These are phyloP conservation scores for Helotiales sp. DNA, from an alignment of 2,329 filamentous ascomycete species.

Conservation along the genomic window DNA sequence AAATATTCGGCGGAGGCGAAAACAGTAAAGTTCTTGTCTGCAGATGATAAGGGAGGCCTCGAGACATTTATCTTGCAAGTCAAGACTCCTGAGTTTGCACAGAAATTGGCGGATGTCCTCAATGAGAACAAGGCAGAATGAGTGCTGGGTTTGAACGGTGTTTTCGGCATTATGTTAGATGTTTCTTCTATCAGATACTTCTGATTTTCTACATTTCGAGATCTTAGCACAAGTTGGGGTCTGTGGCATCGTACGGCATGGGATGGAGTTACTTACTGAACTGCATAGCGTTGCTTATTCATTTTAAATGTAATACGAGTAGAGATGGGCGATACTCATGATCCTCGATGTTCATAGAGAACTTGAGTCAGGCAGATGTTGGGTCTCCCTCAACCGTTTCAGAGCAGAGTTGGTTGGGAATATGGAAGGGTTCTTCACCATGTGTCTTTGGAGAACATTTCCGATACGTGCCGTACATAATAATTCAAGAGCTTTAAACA, in stretches of 20 bases:
- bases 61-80: slow-evolving; percentile 73
- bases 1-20: slow-evolving; percentile 63
- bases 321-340: not conserved
- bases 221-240: not conserved
- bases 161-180: not conserved
- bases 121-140: slow-evolving; percentile 48
- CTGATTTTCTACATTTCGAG: not conserved
- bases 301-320: slow-evolving; percentile 18
- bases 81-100: slow-evolving; percentile 55
- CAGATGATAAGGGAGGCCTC: slow-evolving; percentile 57
- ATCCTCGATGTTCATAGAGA: not conserved
- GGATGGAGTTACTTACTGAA: slow-evolving; percentile 10
- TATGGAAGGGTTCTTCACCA: not conserved
- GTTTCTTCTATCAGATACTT: not conserved
- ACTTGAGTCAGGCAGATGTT: not conserved
- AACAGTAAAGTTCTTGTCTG: slow-evolving; percentile 58
- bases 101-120: slow-evolving; percentile 44
- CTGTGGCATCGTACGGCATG: slow-evolving; percentile 2
- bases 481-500: no score
- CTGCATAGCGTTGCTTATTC: slow-evolving; percentile 22
- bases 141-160: not conserved
- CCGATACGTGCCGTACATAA: no score
- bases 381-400: not conserved
- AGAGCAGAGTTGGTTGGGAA: not conserved
- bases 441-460: no score